phyloP scores from a whole-genome alignment of 1,284 basidiomycete genomes.

The Kwoniella shivajii region DNA sequence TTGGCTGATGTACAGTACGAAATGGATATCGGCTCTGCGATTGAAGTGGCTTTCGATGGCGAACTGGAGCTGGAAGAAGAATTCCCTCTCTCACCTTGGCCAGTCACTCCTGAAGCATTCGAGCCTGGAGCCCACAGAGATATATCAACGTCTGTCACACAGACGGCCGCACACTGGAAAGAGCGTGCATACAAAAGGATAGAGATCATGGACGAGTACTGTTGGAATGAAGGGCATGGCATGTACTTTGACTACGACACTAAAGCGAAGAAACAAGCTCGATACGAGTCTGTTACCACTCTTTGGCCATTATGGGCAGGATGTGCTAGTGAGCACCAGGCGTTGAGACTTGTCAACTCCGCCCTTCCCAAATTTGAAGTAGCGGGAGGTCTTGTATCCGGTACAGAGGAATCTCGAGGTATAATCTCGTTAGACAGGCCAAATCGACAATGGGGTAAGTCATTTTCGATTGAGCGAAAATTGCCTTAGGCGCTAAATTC shows the following conservation, averaged over 20 bases:
- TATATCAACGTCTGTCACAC: slow-evolving; percentile 64
- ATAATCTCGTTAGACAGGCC: slow-evolving; percentile 93
- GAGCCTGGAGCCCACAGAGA: slow-evolving; percentile 60
- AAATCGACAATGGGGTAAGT: slow-evolving; percentile 89
- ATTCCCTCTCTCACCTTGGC: slow-evolving; percentile 87
- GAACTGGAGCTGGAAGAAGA: slow-evolving; percentile 87
- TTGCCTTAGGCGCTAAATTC: neutral
- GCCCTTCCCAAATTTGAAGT: slow-evolving; percentile 95
- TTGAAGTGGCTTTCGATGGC: slow-evolving; percentile 91
- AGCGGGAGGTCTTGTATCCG: slow-evolving; percentile 91
- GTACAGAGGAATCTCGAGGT: slow-evolving; percentile 94
- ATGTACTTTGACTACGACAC: slow-evolving; percentile 98
- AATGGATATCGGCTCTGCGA: slow-evolving; percentile 88
- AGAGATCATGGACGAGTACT: slow-evolving; percentile 86
- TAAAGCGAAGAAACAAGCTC: slow-evolving; percentile 80
- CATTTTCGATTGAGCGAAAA: neutral
- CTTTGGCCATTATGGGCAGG: slow-evolving; percentile 98
- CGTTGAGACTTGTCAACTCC: slow-evolving; percentile 80
- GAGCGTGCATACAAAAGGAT: slow-evolving; percentile 78
- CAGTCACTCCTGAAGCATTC: slow-evolving; percentile 78
- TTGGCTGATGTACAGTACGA: slow-evolving; percentile 64
- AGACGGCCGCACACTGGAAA: slow-evolving; percentile 87
- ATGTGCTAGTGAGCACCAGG: slow-evolving; percentile 91
- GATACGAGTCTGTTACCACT: slow-evolving; percentile 93
- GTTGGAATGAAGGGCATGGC: slow-evolving; percentile 94